These are phyloP conservation scores for Telfairia occidentalis DNA, from an alignment of 331 rosid genomes.

Conservation along the genomic window DNA sequence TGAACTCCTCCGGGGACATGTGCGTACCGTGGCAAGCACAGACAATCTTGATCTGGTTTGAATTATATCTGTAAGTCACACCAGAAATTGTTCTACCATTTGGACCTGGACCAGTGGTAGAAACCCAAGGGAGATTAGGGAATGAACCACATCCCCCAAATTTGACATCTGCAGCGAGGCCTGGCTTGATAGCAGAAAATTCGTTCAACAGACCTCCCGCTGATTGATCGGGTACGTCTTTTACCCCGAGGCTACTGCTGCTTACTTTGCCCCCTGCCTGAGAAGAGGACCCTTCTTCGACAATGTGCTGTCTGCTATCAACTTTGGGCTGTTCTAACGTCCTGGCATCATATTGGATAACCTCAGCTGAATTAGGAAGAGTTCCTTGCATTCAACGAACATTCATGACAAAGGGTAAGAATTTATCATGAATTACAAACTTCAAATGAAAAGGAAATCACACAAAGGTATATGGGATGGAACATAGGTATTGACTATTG, in stretches of 20 bases:
- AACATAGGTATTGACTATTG: background rate
- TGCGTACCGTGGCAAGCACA: constrained; percentile 91
- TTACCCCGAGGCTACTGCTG: constrained; percentile 40
- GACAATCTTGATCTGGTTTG: constrained; percentile 61
- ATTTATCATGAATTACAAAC: background rate
- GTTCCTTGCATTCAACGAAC: constrained; percentile 38
- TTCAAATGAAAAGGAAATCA: constrained; percentile 13
- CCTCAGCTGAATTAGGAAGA: constrained; percentile 41
- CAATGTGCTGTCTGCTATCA: constrained; percentile 50
- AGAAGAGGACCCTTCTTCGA: constrained; percentile 58
- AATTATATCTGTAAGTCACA: constrained; percentile 59
- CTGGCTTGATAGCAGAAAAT: constrained; percentile 68
- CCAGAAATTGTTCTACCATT: constrained; percentile 88
- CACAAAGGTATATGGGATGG: background rate
- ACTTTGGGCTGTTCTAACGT: constrained; percentile 46
- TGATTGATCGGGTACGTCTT: constrained; percentile 38
- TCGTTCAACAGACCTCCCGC: constrained; percentile 42
- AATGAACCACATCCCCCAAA: constrained; percentile 86
- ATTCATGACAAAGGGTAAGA: constrained; percentile 17
- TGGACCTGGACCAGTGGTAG: constrained; percentile 59
- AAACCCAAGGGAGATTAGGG: constrained; percentile 93
- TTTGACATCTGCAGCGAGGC: constrained; percentile 68
- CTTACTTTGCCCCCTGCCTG: constrained; percentile 63
- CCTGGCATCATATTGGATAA: constrained; percentile 47
- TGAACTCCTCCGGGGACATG: constrained; percentile 83